Base-by-base conservation (phyloP, 2,329 filamentous ascomycete genomes). In the Emergomyces orientalis region DNA sequence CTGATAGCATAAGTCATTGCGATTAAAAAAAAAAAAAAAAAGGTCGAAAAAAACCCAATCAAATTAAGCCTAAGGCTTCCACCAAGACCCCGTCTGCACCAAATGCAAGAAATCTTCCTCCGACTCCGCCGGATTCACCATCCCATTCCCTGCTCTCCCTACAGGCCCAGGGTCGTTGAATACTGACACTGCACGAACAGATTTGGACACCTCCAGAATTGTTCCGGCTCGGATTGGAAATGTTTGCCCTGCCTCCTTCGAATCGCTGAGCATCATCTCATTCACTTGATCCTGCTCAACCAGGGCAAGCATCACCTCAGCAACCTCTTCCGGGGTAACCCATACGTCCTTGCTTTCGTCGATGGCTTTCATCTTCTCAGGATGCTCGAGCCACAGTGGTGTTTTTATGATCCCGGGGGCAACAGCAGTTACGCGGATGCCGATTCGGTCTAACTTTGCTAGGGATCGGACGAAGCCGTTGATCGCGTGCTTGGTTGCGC, bases 251-350 rank as follows among this genome's bases (percentile, higher is more conserved):
- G 66, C 65, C n/a, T 71, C 71, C 11, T 67, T 67, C 43, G 67
- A 68, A 63, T 75, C 70, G 63, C 30, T 64, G 32, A 67, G 67
- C 63, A 73, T 74, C 27, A 69, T 71, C 63, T 73, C 70, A 63
- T 71, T 71, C 27, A 78, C 72, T 37, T 77, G 74, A 4, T 78
- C 73, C 55, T 82, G 80, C 65, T 83, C 80, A 45, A 84, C 72
- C 63, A 83, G 79, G 47, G 78, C 76, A 62, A 85, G 65, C 84
- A 87, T 86, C 2, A 81, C 81, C 51, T 80, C 76, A 0, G 83
- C 84, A 0, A 86, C 84, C 67, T 86, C 82, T 67, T 86, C 83
- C 0, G 84, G 77, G n/a, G 79, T 82, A 17, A 84, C 82, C 84
- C 84, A 86, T 63, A 72, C 76, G 68, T 86, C 84, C 17, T 72